These are phyloP conservation scores for Neopestalotiopsis rosae DNA, from an alignment of 2,329 filamentous ascomycete genomes.

Conservation along the genomic window DNA sequence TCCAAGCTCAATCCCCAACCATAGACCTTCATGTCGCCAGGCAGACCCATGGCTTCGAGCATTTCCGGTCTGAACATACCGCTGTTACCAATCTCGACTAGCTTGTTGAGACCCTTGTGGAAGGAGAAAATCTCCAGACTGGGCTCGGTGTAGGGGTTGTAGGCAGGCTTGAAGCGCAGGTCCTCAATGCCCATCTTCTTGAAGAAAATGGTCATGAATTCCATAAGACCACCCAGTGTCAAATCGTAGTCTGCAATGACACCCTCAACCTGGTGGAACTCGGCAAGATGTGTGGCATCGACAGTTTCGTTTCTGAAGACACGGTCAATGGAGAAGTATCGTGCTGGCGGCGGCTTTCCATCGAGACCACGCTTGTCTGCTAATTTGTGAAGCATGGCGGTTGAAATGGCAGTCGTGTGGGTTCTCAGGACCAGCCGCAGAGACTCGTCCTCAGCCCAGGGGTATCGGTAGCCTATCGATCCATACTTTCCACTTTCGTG, in stretches of 20 bases:
- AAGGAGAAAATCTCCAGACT: conserved; percentile 98
- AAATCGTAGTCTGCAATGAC: conserved; percentile 90
- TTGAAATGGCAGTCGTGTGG: conserved; percentile 92
- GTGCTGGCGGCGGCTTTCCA: conserved; percentile 69
- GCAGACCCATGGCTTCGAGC: conserved; percentile 92
- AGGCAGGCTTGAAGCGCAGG: conserved; percentile 94
- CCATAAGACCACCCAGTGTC: conserved; percentile 90
- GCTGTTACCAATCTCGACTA: conserved; percentile 97
- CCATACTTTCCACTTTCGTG: conserved; percentile 93
- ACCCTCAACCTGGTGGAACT: conserved; percentile 98
- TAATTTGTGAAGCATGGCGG: conserved; percentile 89
- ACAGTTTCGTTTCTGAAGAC: conserved; percentile 97
- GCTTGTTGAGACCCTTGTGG: conserved; percentile 86
- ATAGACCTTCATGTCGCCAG: conserved; percentile 90
- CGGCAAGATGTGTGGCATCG: conserved; percentile 93
- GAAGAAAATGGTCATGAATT: conserved; percentile 95
- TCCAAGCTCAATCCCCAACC: conserved; percentile 93
- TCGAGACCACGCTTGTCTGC: conserved; percentile 80
- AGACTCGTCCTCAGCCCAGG: conserved; percentile 88
- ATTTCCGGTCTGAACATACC: conserved; percentile 99
- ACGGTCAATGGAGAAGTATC: conserved; percentile 97
- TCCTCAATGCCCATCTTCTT: conserved; percentile 90
- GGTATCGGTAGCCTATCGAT: conserved; percentile 95
- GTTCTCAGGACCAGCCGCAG: conserved; percentile 89
- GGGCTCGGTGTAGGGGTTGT: conserved; percentile 94